Conservation (phyloP, 139 green algal species). For the Gonium pectorale region DNA sequence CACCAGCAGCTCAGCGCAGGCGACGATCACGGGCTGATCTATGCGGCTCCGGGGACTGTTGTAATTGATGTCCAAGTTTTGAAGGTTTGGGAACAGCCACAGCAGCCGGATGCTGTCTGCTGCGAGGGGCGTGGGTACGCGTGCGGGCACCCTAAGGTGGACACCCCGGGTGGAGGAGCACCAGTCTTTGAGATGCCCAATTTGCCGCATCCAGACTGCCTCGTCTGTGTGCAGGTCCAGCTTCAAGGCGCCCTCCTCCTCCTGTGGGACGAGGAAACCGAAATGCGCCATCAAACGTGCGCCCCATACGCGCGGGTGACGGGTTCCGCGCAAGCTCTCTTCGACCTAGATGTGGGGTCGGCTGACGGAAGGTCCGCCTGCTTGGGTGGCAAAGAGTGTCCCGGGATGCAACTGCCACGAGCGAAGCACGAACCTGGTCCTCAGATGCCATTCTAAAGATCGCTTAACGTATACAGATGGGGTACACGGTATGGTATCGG, state of each 20-base stretch:
- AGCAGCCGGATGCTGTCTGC: conserved; percentile 7
- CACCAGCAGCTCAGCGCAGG: conserved; percentile 35
- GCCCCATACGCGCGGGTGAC: too few species aligned
- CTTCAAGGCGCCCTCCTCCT: neutral
- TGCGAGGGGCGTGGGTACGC: neutral
- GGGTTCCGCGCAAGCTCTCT: neutral
- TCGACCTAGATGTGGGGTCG: too few species aligned
- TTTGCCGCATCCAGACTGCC: conserved; percentile 20
- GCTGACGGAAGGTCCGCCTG: too few species aligned
- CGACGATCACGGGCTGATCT: conserved; percentile 9
- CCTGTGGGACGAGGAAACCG: neutral
- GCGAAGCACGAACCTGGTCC: too few species aligned
- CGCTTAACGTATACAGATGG: too few species aligned
- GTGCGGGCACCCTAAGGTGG: neutral
- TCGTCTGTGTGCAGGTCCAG: conserved; percentile 24
- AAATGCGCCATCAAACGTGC: too few species aligned
- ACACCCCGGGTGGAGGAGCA: neutral
- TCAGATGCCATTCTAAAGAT: too few species aligned
- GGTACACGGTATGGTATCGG: too few species aligned
- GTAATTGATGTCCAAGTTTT: conserved; percentile 3
- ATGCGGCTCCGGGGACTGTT: neutral
- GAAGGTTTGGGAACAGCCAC: conserved; percentile 12
- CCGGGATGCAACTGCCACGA: too few species aligned
- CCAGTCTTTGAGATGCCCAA: conserved; percentile 36
- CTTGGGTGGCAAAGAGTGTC: too few species aligned